A percentile compares a stretch with the other conserved stretches of the same genome.
phyloP scores from a whole-genome alignment of 164 flowering plant genomes.

The Nymphaea thermarum region DNA sequence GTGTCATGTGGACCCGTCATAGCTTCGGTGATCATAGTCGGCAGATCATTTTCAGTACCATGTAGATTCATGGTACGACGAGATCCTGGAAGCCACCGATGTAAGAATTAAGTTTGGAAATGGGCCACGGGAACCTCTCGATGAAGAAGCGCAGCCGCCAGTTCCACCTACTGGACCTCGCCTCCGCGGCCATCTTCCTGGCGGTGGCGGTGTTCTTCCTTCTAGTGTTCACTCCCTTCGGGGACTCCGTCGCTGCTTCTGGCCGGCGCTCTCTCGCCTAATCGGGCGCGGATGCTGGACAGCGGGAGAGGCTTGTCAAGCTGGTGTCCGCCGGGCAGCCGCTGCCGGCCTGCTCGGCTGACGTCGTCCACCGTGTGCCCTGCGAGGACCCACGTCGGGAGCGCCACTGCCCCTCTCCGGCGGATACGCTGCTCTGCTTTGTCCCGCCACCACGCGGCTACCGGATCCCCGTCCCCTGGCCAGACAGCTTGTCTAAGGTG shows the following conservation, averaged over 20 bases:
- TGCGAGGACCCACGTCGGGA: constrained; percentile 93
- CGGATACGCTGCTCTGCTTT: constrained; percentile 69
- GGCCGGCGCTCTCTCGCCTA: constrained; percentile 58
- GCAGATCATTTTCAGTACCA: too few relatives aligned
- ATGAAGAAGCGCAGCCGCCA: constrained; percentile 42
- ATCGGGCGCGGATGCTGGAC: constrained; percentile 51
- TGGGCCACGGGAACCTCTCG: constrained; percentile 66
- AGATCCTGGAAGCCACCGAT: too few relatives aligned
- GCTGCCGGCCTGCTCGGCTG: constrained; percentile 58
- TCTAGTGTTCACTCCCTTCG: constrained; percentile 71
- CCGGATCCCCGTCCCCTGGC: constrained; percentile 71
- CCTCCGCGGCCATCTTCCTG: constrained; percentile 55
- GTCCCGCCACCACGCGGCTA: constrained; percentile 78
- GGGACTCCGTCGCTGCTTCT: constrained; percentile 87
- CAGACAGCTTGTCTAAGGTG: constrained; percentile 89
- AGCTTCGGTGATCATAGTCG: too few relatives aligned
- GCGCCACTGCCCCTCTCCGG: constrained; percentile 71
- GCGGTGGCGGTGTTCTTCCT: constrained; percentile 60
- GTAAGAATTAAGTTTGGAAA: constrained; percentile 4
- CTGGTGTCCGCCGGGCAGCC: constrained; percentile 33
- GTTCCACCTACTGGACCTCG: constrained; percentile 66
- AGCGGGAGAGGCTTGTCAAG: constrained; percentile 35
- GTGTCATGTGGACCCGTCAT: too few relatives aligned
- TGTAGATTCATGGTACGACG: too few relatives aligned
- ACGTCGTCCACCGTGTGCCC: constrained; percentile 80